Evolutionary conservation across 805 yeast species (phyloP), one percentile per base, ranked within the genome.

Genomic region (Ascoidea rubescens): DNA sequence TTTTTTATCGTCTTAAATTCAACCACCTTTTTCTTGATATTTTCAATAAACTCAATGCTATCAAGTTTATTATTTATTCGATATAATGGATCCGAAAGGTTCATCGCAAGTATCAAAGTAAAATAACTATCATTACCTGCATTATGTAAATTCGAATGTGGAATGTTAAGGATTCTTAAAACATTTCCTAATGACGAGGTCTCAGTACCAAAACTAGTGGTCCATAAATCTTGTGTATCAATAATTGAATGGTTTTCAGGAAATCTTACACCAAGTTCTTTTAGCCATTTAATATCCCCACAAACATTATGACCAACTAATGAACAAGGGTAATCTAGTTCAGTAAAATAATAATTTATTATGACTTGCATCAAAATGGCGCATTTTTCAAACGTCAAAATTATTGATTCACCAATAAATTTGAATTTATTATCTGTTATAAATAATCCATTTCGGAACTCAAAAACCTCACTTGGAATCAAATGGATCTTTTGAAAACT

Each of bases 91-190:
- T 81, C 86, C 50, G 79, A 68, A 53, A 78, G 59, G 43, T 71
- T 70, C 59, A 80, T 55, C 7, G 76, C 71, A n/a, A 76, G 67
- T 33, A 75, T 52, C 48, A 82, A 62, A 0, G 89, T 83, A 56
- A 72, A 80, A 58, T 79, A 78, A 5, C 87, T 78, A 62, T 83
- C 90, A 59, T 83, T 83, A 2, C 82, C 86, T 1, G 85, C 89
- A 60, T 83, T 83, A 61, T 83, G 89, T 48, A 83, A 65, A 56
- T 69, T 72, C 0, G 80, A 73, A 59, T 78, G 79, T 1, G 86
- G 84, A 5, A 83, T 70, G 31, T 68, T 66, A 50, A 78, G 64
- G 49, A 70, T 60, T 46, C 75, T 62, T 16, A 82, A 65, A 0
- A 77, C 62, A 21, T 71, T 73, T 14, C 76, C 70, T 47, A 83